Evolutionary conservation across 2,329 filamentous ascomycete genomes (phyloP).

Genomic region (Hypoxylon sp.): DNA sequence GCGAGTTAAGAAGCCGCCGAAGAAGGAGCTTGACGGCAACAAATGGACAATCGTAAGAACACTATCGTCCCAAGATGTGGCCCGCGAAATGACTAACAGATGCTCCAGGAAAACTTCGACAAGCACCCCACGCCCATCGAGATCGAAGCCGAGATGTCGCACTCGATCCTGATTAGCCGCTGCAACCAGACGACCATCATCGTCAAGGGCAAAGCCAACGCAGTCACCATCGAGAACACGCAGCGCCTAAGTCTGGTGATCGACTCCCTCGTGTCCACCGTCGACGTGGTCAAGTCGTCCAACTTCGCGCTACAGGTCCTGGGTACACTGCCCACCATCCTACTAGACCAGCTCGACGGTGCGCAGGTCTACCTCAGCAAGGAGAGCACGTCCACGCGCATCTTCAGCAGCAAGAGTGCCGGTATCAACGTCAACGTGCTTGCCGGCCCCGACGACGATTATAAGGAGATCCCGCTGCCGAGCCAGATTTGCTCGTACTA

Average conservation of each 20-base stretch:
- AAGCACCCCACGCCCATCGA: constrained; percentile 80
- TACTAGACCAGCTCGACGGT: constrained; percentile 94
- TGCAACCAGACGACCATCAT: constrained; percentile 94
- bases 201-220: constrained; percentile 93
- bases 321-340: constrained; percentile 85
- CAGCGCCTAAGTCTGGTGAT: constrained; percentile 86
- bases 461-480: constrained; percentile 87
- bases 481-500: constrained; percentile 88
- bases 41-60: constrained; percentile 93
- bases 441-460: constrained; percentile 80
- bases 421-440: constrained; percentile 91
- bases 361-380: constrained; percentile 89
- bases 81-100: too few relatives aligned
- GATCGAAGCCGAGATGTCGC: constrained; percentile 84
- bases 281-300: constrained; percentile 95
- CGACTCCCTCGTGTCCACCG: constrained; percentile 88
- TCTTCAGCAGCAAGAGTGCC: constrained; percentile 91
- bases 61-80: too few relatives aligned
- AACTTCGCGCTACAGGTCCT: constrained; percentile 96
- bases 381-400: constrained; percentile 81
- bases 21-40: constrained; percentile 85
- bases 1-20: constrained; percentile 84
- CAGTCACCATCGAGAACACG: constrained; percentile 95
- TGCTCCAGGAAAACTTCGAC: constrained; percentile 86
- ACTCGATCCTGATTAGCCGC: constrained; percentile 91